Evolutionary conservation across 257 asterid genomes (phyloP), one percentile per base, ranked within the genome.

Genomic region (Solanum corneliomulleri): DNA sequence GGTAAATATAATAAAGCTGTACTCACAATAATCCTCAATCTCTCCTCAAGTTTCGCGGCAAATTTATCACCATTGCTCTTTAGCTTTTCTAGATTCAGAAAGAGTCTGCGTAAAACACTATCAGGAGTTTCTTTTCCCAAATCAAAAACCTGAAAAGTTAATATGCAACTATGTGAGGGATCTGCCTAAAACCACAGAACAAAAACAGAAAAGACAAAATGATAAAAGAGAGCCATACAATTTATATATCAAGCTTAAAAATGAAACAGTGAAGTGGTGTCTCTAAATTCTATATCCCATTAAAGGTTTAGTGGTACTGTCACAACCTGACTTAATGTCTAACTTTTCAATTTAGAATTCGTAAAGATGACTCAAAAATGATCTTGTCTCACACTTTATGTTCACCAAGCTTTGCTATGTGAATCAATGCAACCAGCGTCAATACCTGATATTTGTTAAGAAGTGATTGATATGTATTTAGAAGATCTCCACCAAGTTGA

Each of bases 401-500:
- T 42, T 85, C 35, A 72, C 3, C 62, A 39, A 77, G 12, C 78
- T 84, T 56, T 52, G 68, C 7, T 18, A 31, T 18, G 68, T 47
- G 9, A 66, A 42, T 20, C 15, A 11, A 86, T 49, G 47, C 11
- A 82, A 35, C 56, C 12, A 71, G 77, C n/a, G 15, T 78, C 83
- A 88, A 74, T 83, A 94, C 98, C 99, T 97, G 99, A 72, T 94
- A 88, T 56, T 87, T 84, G 90, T 95, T 94, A 52, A 97, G 92
- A 83, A 97, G 89, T 83, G 96, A 89, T 29, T 91, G 93, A 70
- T 91, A 95, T 20, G 98, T 93, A 49, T 89, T 9, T 49, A 97
- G 97, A 90, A 97, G 98, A 87, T 94, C 94, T 52, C 97, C 98
- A 75, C 99, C 98, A 33, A 97, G 94, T 91, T 97, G 99, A 86